phyloP scores from a whole-genome alignment of 169 alveolate genomes.

The Eimeria tenella region DNA sequence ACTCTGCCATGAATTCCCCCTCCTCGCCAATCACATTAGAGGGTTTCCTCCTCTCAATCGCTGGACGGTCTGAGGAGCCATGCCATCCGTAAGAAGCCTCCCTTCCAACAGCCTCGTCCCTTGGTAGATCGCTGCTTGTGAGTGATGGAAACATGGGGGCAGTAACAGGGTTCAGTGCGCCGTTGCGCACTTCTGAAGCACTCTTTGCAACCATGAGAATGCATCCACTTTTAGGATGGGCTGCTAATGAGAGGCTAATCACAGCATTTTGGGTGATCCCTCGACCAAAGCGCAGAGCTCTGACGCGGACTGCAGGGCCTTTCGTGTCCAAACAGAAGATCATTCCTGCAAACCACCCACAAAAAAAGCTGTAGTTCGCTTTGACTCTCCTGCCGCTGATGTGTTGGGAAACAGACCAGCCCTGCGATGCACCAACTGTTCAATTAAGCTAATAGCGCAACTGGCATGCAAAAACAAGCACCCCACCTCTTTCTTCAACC shows the following conservation, averaged over 20 bases:
- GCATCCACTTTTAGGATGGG: conserved; percentile 54
- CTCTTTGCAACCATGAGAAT: conserved; percentile 61
- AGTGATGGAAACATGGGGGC: background rate
- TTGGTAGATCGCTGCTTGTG: background rate
- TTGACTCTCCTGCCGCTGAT: too few relatives aligned
- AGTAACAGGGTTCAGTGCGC: background rate
- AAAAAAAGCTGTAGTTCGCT: background rate
- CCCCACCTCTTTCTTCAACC: conserved; percentile 46
- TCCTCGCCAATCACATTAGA: background rate
- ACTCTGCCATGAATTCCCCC: background rate
- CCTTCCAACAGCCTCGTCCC: background rate
- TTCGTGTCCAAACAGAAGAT: conserved; percentile 52
- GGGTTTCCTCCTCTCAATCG: background rate
- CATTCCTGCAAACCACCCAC: conserved; percentile 19
- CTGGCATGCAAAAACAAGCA: background rate
- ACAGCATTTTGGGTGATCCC: conserved; percentile 41
- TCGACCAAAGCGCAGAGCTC: conserved; percentile 60
- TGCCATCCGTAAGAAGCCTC: background rate
- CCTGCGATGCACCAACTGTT: too few relatives aligned
- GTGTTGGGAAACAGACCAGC: too few relatives aligned
- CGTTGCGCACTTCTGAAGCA: conserved; percentile 35
- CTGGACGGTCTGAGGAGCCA: background rate
- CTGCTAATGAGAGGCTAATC: conserved; percentile 28
- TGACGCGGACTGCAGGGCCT: conserved; percentile 31
- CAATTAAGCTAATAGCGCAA: too few relatives aligned